These are phyloP conservation scores for Malassezia globosa DNA, from an alignment of 1,284 basidiomycete species.

Conservation along the genomic window DNA sequence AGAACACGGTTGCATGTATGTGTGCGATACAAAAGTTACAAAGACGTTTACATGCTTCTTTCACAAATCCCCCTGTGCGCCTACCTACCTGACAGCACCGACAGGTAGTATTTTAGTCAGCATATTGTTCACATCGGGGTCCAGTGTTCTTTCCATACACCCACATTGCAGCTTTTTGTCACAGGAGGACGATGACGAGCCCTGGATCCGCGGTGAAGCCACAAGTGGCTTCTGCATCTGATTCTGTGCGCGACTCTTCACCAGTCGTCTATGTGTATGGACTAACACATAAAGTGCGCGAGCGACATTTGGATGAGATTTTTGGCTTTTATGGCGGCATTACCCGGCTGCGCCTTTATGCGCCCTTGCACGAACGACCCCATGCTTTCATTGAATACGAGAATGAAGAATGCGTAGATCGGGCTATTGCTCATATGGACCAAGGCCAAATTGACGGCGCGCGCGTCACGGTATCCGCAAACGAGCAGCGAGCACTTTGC, in stretches of 20 bases:
- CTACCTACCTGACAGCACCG: too few species aligned
- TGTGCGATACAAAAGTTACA: too few species aligned
- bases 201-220: too few species aligned
- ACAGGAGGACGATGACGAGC: too few species aligned
- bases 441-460: slow-evolving; percentile 30
- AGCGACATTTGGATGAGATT: slow-evolving; percentile 24
- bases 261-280: slow-evolving; percentile 15
- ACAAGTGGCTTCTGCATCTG: too few species aligned
- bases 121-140: too few species aligned
- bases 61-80: too few species aligned
- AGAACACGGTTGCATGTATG: too few species aligned
- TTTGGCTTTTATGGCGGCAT: slow-evolving; percentile 26
- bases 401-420: slow-evolving; percentile 15
- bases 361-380: background rate
- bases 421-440: slow-evolving; percentile 28
- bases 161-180: too few species aligned
- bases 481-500: background rate
- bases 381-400: slow-evolving; percentile 20
- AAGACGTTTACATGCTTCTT: too few species aligned
- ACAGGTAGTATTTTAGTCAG: too few species aligned
- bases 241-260: background rate
- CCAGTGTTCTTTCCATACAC: too few species aligned
- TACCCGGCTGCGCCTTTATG: background rate
- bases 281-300: slow-evolving; percentile 18
- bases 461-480: background rate